phyloP scores from a whole-genome alignment of 768 basidiomycete species.

The Agrocybe praecox region DNA sequence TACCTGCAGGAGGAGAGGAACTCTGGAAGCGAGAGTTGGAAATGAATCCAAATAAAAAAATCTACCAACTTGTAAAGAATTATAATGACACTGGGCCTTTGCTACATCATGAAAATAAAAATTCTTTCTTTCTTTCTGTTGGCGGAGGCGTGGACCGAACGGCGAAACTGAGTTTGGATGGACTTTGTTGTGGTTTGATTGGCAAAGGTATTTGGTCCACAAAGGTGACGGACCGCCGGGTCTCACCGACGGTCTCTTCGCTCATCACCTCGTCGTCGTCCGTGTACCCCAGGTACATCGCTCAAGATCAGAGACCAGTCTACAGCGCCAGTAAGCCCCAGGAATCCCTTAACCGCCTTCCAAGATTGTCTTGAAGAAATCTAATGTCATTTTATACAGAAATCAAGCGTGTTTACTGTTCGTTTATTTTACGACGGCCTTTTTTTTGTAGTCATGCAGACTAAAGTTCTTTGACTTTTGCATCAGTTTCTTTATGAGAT shows the following conservation, averaged over 20 bases:
- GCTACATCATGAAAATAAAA: background rate
- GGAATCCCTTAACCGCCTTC: slow-evolving; percentile 19
- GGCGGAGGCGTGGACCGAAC: background rate
- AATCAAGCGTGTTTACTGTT: slow-evolving; percentile 4
- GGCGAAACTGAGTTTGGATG: background rate
- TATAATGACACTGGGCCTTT: background rate
- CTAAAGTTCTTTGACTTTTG: slow-evolving; percentile 6
- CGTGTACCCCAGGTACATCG: slow-evolving; percentile 33
- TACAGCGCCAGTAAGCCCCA: slow-evolving; percentile 23
- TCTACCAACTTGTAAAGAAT: background rate
- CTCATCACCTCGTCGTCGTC: slow-evolving; percentile 25
- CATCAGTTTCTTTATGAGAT: slow-evolving; percentile 1
- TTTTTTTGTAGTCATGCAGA: slow-evolving; percentile 6
- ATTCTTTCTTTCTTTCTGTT: background rate
- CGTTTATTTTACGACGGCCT: slow-evolving; percentile 4
- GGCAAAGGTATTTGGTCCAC: slow-evolving; percentile 14
- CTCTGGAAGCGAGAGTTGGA: too few relatives aligned
- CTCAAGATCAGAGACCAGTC: slow-evolving; percentile 33
- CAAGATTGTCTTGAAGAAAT: slow-evolving; percentile 1
- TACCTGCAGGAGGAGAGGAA: too few relatives aligned
- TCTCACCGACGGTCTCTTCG: slow-evolving; percentile 25
- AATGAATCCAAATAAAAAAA: too few relatives aligned
- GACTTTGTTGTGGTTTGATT: slow-evolving; percentile 17
- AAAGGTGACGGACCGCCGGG: slow-evolving; percentile 22
- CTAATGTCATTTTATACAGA: slow-evolving; percentile 2